Evolutionary conservation across 805 yeast species (phyloP).

Genomic region (Brettanomyces anomalus): DNA sequence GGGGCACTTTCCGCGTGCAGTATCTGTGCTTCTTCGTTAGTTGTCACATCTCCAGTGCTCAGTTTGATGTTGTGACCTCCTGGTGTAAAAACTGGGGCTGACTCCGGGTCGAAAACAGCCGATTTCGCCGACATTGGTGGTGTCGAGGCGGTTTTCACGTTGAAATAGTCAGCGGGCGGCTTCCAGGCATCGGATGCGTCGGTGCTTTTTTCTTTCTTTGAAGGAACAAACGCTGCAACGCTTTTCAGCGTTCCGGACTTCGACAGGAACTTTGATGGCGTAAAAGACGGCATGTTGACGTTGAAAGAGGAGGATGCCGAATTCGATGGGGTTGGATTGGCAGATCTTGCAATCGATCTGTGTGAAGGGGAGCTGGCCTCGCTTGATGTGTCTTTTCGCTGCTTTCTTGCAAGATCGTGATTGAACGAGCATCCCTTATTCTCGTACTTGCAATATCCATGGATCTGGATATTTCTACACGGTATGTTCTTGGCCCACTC

Average conservation of each 20-base stretch:
- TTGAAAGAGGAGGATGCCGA: neutral
- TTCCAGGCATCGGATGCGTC: constrained; percentile 1
- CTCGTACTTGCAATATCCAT: constrained; percentile 83
- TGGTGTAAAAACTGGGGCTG: constrained; percentile 25
- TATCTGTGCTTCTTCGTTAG: neutral
- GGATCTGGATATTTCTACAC: constrained; percentile 75
- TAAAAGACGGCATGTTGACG: constrained; percentile 1
- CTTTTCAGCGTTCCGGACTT: neutral
- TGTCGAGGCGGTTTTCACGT: constrained; percentile 2
- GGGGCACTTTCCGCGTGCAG: neutral
- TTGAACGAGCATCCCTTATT: constrained; percentile 81
- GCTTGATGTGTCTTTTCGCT: neutral
- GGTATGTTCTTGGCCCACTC: constrained; percentile 67
- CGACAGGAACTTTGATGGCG: neutral
- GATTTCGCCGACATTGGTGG: neutral
- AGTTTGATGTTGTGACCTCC: too few species aligned
- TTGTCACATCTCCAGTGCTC: neutral
- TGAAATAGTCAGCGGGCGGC: constrained; percentile 2
- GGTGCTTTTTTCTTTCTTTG: neutral
- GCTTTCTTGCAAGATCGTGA: constrained; percentile 33
- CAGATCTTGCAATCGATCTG: neutral
- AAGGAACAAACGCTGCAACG: neutral
- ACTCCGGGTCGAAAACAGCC: constrained; percentile 18
- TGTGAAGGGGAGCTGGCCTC: neutral
- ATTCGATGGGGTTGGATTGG: constrained; percentile 1